phyloP scores from a whole-genome alignment of 2,329 filamentous ascomycete species.

The Arthroderma uncinatum region DNA sequence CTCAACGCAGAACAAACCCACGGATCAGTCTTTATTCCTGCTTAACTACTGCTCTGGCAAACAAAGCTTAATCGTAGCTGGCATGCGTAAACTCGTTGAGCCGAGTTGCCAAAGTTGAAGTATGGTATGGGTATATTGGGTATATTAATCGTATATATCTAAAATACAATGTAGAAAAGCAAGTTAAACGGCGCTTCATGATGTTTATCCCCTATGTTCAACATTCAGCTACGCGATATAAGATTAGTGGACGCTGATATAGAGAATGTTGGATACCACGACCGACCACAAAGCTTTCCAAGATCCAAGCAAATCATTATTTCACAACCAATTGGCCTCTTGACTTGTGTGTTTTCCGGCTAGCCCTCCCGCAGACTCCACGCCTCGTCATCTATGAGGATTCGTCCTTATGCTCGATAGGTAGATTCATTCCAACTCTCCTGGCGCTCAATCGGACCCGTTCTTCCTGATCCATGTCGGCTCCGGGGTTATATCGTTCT shows the following conservation, averaged over 20 bases:
- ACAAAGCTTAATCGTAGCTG: too few species aligned
- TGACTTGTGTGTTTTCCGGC: not conserved
- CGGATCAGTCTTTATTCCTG: too few species aligned
- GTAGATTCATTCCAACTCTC: conserved; percentile 83
- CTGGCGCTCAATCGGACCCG: conserved; percentile 70
- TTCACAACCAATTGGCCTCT: not conserved
- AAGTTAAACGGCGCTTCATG: not conserved
- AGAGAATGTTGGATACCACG: not conserved
- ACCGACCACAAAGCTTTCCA: not conserved
- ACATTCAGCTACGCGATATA: not conserved
- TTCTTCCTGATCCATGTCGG: conserved; percentile 77
- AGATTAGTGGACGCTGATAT: too few species aligned
- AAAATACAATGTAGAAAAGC: not conserved
- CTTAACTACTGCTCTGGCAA: too few species aligned
- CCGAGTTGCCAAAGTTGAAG: not conserved
- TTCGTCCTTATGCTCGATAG: conserved; percentile 43
- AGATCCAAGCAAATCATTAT: not conserved
- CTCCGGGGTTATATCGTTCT: conserved; percentile 88
- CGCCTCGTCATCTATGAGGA: not conserved
- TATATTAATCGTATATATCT: not conserved
- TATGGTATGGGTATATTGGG: not conserved
- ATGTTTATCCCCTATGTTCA: not conserved
- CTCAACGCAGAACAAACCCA: too few species aligned
- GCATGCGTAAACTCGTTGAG: too few species aligned
- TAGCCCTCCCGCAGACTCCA: not conserved